These are phyloP conservation scores for Metschnikowia rubicola DNA, from an alignment of 805 yeast species.

Conservation along the genomic window DNA sequence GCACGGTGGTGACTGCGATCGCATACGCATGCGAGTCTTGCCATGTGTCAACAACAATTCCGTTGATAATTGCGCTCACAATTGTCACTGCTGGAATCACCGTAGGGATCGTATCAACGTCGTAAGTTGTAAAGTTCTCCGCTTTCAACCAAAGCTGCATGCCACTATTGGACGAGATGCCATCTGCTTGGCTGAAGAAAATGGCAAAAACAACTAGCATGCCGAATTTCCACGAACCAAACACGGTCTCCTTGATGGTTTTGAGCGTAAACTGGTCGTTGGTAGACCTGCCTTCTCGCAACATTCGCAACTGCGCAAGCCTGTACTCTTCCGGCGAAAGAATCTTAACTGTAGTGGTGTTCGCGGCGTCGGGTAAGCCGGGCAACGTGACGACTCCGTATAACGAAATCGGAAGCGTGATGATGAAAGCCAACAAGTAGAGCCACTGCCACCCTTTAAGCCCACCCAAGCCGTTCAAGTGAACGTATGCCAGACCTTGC, in stretches of 20 bases:
- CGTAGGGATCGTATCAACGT: constrained; percentile 20
- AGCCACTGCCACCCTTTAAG: constrained; percentile 7
- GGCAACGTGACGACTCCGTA: constrained; percentile 12
- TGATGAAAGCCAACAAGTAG: constrained; percentile 4
- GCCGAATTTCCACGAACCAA: constrained; percentile 24
- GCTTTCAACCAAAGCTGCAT: constrained; percentile 20
- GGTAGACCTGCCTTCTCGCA: constrained; percentile 15
- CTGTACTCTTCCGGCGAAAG: constrained; percentile 4
- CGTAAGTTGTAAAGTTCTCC: constrained; percentile 14
- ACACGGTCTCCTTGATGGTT: constrained; percentile 10
- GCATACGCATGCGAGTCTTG: constrained; percentile 22
- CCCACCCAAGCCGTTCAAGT: constrained; percentile 2
- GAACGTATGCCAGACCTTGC: constrained; percentile 3
- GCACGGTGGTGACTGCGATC: constrained; percentile 15
- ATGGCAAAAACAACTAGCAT: constrained; percentile 27
- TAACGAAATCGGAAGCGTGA: constrained; percentile 6
- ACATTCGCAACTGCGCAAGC: constrained; percentile 12
- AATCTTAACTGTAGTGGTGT: constrained; percentile 2
- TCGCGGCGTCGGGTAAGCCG: background rate
- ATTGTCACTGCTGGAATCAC: constrained; percentile 24
- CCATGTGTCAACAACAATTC: constrained; percentile 26
- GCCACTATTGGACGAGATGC: constrained; percentile 26
- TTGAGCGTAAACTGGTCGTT: constrained; percentile 14
- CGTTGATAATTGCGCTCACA: constrained; percentile 23
- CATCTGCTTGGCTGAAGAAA: constrained; percentile 32